Base-by-base conservation (phyloP, 2,329 filamentous ascomycete genomes). In the Nemania sp. region DNA sequence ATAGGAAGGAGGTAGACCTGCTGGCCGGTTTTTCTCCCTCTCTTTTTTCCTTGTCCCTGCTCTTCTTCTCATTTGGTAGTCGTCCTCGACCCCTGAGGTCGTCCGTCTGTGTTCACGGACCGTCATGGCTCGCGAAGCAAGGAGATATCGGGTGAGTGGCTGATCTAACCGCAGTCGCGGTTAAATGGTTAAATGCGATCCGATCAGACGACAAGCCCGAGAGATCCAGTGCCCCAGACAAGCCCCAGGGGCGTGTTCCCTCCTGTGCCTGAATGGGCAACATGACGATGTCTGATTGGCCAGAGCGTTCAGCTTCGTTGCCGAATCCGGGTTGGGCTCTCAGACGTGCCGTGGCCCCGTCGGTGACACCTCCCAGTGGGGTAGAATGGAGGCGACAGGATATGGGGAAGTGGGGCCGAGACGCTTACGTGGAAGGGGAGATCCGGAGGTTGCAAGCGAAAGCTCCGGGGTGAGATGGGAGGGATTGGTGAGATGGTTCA, bases 161-260 rank as follows among this genome's bases (percentile, higher is more conserved):
- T 46, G 46, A 9, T 39, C 59, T 57, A 64, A 62, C 56, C 62
- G 15, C 11, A 48, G 17, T 20, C 9, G 43, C 55, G 62, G 62
- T 15, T 64, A 62, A 64, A 62, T 51, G 59, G 62, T 15, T 62
- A 64, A 64, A 59, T 59, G 59, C 45, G 46, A 43, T 53, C 45
- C 37, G 51, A 35, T 53, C 46, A 34, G 46, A 50, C 39, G 46
- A 55, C 51, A 12, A 56, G 42, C 48, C 25, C 25, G 25, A 29
- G 25, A 51, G 17, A 49, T 43, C 53, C 42, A 56, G 34, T 37
- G 35, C 58, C 53, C 58, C 25, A 48, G 17, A 43, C 43, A 37
- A 20, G 18, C 34, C 20, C 29, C 34, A 20, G 13, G 43, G 17
- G 21, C 12, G 35, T 17, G 50, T 18, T 11, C n/a, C 43, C 17